Conservation (phyloP, 441 rosid genomes). For the Caryocar brasiliense region DNA sequence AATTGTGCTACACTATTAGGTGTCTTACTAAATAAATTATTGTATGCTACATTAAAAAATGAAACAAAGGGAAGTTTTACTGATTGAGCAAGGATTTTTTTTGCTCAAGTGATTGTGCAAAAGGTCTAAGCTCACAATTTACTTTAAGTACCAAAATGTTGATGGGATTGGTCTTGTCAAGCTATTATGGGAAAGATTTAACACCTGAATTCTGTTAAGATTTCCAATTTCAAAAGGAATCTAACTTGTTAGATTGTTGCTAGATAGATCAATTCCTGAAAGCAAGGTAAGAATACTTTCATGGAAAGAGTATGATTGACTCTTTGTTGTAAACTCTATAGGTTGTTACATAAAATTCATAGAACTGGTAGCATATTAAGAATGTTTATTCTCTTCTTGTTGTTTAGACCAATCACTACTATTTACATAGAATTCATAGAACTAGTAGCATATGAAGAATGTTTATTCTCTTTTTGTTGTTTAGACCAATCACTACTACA, state of each 20-base stretch:
- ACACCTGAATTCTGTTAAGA: background rate
- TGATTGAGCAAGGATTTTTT: background rate
- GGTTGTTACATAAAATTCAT: too few species aligned
- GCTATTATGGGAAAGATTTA: slow-evolving; percentile 14
- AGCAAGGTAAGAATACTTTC: background rate
- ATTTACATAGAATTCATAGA: background rate
- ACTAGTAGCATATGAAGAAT: slow-evolving; percentile 5
- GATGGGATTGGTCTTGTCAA: slow-evolving; percentile 11
- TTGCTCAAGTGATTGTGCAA: background rate
- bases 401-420: background rate
- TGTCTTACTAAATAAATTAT: slow-evolving; percentile 20
- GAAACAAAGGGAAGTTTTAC: background rate
- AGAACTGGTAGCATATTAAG: background rate
- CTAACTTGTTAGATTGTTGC: slow-evolving; percentile 7
- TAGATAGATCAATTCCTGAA: slow-evolving; percentile 19
- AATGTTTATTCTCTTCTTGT: too few species aligned
- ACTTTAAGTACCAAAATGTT: background rate
- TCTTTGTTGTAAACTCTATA: slow-evolving; percentile 9
- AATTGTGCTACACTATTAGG: slow-evolving; percentile 9
- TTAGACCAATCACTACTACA: too few species aligned
- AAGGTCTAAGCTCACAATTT: slow-evolving; percentile 2
- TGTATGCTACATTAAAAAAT: slow-evolving; percentile 17
- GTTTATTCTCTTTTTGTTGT: too few species aligned
- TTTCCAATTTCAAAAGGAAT: slow-evolving; percentile 16
- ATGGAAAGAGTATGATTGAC: background rate